Evolutionary conservation across 1,284 basidiomycete genomes (phyloP).

Genomic region (Cryptococcus sp.): DNA sequence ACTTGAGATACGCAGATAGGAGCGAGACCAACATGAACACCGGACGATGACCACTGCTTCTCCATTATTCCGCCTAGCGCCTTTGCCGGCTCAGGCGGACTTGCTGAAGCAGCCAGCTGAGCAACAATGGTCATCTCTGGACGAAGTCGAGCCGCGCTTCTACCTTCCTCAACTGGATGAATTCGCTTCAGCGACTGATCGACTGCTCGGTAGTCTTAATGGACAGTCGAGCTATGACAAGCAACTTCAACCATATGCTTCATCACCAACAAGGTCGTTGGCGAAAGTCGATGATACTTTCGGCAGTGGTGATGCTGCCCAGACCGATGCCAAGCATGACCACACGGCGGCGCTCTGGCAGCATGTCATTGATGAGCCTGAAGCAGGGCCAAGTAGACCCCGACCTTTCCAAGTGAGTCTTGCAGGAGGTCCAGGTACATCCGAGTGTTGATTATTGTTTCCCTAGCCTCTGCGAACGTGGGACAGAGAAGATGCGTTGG

Average conservation of each 20-base stretch:
- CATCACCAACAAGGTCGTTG: no score
- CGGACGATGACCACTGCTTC: not conserved
- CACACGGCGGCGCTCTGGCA: no score
- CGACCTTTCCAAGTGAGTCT: slow-evolving; percentile 20
- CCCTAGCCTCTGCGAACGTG: slow-evolving; percentile 34
- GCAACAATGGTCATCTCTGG: not conserved
- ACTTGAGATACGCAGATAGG: not conserved
- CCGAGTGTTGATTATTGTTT: not conserved
- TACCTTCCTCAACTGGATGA: slow-evolving; percentile 33
- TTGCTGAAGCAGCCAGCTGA: not conserved
- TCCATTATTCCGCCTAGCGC: slow-evolving; percentile 11
- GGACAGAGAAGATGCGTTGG: slow-evolving; percentile 13
- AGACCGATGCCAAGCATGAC: no score
- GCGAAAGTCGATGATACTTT: no score
- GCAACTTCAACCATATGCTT: not conserved
- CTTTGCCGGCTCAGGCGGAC: not conserved
- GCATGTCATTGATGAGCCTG: slow-evolving; percentile 3
- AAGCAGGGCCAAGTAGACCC: slow-evolving; percentile 26
- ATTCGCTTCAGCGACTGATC: slow-evolving; percentile 19
- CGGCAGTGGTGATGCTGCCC: no score
- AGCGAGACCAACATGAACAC: not conserved
- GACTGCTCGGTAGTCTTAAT: slow-evolving; percentile 24
- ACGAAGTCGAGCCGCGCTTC: slow-evolving; percentile 18
- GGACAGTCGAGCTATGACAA: slow-evolving; percentile 9
- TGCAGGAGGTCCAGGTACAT: not conserved